phyloP scores from a whole-genome alignment of 2,329 filamentous ascomycete species.

The Colletotrichum plurivorum region DNA sequence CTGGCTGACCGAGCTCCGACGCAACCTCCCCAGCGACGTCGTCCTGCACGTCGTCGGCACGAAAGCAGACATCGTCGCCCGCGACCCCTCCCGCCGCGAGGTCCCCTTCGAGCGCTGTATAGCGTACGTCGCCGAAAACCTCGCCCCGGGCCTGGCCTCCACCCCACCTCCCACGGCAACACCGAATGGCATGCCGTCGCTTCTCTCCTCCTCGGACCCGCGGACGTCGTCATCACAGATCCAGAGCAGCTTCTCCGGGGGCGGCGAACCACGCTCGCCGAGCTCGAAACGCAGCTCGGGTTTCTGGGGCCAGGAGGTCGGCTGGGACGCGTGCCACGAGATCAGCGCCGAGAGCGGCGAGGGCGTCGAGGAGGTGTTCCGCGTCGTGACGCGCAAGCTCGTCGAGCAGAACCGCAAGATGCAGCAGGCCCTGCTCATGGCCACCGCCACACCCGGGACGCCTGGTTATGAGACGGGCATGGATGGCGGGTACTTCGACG shows the following conservation, averaged over 20 bases:
- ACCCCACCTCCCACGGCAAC: slow-evolving; percentile 78
- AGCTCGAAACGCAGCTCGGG: slow-evolving; percentile 78
- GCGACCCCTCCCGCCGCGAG: slow-evolving; percentile 82
- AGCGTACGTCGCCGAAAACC: slow-evolving; percentile 93
- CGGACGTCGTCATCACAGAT: slow-evolving; percentile 34
- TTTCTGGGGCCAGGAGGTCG: slow-evolving; percentile 92
- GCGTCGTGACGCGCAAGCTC: slow-evolving; percentile 75
- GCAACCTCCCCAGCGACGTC: slow-evolving; percentile 82
- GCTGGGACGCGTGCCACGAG: slow-evolving; percentile 98
- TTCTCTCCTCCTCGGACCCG: slow-evolving; percentile 44
- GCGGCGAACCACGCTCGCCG: slow-evolving; percentile 70
- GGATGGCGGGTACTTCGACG: slow-evolving; percentile 68
- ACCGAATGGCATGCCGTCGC: slow-evolving; percentile 49
- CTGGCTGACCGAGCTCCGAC: slow-evolving; percentile 88
- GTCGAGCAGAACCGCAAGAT: slow-evolving; percentile 76
- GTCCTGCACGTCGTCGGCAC: slow-evolving; percentile 96
- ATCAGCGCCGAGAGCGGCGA: slow-evolving; percentile 95
- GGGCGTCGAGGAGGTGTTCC: slow-evolving; percentile 96
- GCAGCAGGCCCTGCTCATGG: slow-evolving; percentile 70
- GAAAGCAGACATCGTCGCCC: slow-evolving; percentile 90
- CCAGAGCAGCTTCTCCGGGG: slow-evolving; percentile 51
- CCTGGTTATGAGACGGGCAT: slow-evolving; percentile 61
- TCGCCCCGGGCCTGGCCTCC: slow-evolving; percentile 78
- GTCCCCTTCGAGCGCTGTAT: slow-evolving; percentile 97
- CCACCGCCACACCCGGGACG: slow-evolving; percentile 65